phyloP scores from a whole-genome alignment of 768 basidiomycete genomes.

The Austroboletus eburneus region DNA sequence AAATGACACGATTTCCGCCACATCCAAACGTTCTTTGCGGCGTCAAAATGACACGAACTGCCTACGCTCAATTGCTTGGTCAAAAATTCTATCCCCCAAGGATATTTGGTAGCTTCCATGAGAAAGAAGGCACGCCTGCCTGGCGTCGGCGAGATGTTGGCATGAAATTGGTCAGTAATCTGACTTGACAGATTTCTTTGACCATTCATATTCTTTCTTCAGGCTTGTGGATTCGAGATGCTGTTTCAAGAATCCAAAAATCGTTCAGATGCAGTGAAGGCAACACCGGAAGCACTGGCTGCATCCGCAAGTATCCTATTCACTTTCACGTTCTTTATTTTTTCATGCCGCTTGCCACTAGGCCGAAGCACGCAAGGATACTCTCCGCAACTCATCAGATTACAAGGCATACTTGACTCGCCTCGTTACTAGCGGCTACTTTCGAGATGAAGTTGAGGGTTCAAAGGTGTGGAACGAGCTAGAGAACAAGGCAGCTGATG shows the following conservation, averaged over 20 bases:
- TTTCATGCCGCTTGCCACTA: conserved; percentile 23
- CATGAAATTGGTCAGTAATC: conserved; percentile 77
- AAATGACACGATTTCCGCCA: conserved; percentile 89
- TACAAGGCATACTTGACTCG: conserved; percentile 70
- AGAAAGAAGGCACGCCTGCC: conserved; percentile 58
- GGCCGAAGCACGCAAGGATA: conserved; percentile 65
- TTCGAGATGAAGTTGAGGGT: conserved; percentile 71
- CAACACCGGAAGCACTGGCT: conserved; percentile 33
- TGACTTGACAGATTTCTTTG: neutral
- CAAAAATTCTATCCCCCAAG: conserved; percentile 93
- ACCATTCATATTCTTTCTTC: conserved; percentile 1
- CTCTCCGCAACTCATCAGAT: conserved; percentile 59
- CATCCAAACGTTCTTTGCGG: conserved; percentile 53
- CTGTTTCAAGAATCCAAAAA: conserved; percentile 82
- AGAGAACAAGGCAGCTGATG: conserved; percentile 65
- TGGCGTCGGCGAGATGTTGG: conserved; percentile 83
- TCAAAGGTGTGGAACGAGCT: conserved; percentile 71
- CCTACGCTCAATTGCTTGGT: conserved; percentile 89
- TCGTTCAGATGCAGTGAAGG: conserved; percentile 38
- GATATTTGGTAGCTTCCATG: conserved; percentile 73
- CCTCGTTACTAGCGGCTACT: conserved; percentile 66
- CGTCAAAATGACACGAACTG: conserved; percentile 80
- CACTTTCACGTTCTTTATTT: neutral
- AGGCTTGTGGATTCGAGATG: conserved; percentile 98
- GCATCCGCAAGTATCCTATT: conserved; percentile 44